Evolutionary conservation across 2,329 filamentous ascomycete species (phyloP).

Genomic region (Salinomyces thailandicus): DNA sequence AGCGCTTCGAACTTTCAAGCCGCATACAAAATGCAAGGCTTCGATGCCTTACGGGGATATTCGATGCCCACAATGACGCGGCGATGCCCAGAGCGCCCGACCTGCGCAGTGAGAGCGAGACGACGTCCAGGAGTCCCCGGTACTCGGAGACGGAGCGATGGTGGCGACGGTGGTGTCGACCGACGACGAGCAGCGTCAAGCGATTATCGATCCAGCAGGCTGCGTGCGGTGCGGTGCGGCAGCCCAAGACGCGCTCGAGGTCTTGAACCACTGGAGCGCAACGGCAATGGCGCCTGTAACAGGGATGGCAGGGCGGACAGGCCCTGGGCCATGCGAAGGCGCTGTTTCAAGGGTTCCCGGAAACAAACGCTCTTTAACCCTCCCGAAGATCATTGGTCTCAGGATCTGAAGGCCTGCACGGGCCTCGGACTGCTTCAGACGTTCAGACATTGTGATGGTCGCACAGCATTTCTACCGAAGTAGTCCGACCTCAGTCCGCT

Average conservation of each 20-base stretch:
- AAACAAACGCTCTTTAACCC: background rate
- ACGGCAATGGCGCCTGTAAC: background rate
- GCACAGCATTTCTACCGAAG: background rate
- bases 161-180: too few relatives aligned
- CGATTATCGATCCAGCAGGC: background rate
- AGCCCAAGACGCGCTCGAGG: background rate
- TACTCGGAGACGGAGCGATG: background rate
- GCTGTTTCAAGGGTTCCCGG: background rate
- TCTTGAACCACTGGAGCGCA: background rate
- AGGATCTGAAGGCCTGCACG: too few relatives aligned
- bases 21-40: background rate
- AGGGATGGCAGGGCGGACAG: too few relatives aligned
- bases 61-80: constrained; percentile 5
- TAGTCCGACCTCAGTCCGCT: background rate
- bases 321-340: too few relatives aligned
- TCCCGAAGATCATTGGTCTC: background rate
- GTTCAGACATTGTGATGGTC: background rate
- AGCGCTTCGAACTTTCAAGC: background rate
- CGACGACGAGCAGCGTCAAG: too few relatives aligned
- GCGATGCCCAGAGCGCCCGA: constrained; percentile 3
- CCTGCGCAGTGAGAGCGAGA: background rate
- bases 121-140: constrained; percentile 1
- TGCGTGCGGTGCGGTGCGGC: background rate
- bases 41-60: constrained; percentile 2
- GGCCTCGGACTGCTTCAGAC: too few relatives aligned